Base-by-base conservation (phyloP, 805 yeast species). In the Kuraishia cidri region DNA sequence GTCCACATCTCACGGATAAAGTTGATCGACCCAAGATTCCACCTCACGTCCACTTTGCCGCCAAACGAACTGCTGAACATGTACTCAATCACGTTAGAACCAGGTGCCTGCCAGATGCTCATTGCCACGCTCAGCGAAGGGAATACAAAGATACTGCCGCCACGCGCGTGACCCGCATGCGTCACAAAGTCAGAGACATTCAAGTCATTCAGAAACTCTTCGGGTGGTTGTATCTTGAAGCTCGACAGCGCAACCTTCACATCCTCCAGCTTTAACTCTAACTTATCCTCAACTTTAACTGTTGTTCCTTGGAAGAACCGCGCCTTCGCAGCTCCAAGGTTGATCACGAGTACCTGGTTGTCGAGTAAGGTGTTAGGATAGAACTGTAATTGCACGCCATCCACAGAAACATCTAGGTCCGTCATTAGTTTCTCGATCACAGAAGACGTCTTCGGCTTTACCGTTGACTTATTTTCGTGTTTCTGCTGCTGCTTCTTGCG, bases 1-100 rank as follows among this genome's bases (percentile, higher is more conserved):
- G 86, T 71, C 79, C 88, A 82, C 95, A 92, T 87, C 46, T 86
- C 95, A 23, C 94, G 66, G 22, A 92, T 85, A 41, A 86, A 86
- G 46, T 82, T 84, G 13, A 92, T 78, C 0, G 95, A 79, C 0
- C 97, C 97, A 19, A 92, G 59, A 50, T 92, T 92, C 98, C 98
- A 92, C 31, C 85, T 71, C 1, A 92, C 77, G 38, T 86, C 94
- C 25, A 92, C 92, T 11, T 85, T 75, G 18, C 95, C 97, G 6
- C 85, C 94, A 60, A 92, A 86, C 2, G 76, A 63, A 31, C 92
- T 76, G 29, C 66, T 66, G 52, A 72, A 92, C 2, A 67, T 60
- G 47, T 79, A 86, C 44, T 81, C 79, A 27, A 92, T 70, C 4
- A 64, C 39, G 28, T 71, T 68, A 12, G 71, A 64, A 8, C 65